Conservation (phyloP, 768 basidiomycete species). For the Leucocoprinus birnbaumii region DNA sequence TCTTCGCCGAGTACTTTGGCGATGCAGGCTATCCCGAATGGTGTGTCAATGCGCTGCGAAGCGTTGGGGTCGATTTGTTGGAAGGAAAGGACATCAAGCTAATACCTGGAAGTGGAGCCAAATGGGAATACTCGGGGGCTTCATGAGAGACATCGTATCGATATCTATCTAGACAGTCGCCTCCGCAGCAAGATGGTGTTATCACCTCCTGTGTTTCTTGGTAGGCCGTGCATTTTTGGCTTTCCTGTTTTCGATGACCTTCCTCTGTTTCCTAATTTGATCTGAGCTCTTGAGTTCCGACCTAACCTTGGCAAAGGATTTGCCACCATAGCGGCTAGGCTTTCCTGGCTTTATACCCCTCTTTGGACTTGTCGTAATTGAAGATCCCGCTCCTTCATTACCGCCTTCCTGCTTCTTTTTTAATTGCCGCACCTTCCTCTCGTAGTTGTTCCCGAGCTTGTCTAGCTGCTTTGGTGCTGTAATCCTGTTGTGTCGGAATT, state of each 20-base stretch:
- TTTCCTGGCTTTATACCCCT: slow-evolving; percentile 26
- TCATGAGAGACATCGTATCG: slow-evolving; percentile 13
- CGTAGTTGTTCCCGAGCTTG: slow-evolving; percentile 68
- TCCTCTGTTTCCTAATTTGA: slow-evolving; percentile 80
- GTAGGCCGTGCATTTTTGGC: slow-evolving; percentile 81
- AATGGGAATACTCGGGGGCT: slow-evolving; percentile 75
- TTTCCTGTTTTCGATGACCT: slow-evolving; percentile 58
- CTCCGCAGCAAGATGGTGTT: slow-evolving; percentile 10
- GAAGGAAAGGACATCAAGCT: slow-evolving; percentile 49
- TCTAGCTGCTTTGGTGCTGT: slow-evolving; percentile 72
- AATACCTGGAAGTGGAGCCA: slow-evolving; percentile 60
- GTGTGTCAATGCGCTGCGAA: slow-evolving; percentile 81
- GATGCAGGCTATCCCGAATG: slow-evolving; percentile 80
- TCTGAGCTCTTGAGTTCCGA: slow-evolving; percentile 84
- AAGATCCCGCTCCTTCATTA: slow-evolving; percentile 15
- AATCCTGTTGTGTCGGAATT: slow-evolving; percentile 73
- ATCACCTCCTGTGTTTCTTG: slow-evolving; percentile 43
- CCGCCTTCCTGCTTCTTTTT: slow-evolving; percentile 48
- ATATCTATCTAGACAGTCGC: background rate
- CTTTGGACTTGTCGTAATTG: background rate
- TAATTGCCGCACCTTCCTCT: slow-evolving; percentile 62
- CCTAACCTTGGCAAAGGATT: slow-evolving; percentile 63
- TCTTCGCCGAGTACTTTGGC: slow-evolving; percentile 79
- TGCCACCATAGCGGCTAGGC: slow-evolving; percentile 52
- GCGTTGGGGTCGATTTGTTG: slow-evolving; percentile 82